These are phyloP conservation scores for Pachysandra terminalis DNA, from an alignment of 164 flowering plant genomes.

Conservation along the genomic window DNA sequence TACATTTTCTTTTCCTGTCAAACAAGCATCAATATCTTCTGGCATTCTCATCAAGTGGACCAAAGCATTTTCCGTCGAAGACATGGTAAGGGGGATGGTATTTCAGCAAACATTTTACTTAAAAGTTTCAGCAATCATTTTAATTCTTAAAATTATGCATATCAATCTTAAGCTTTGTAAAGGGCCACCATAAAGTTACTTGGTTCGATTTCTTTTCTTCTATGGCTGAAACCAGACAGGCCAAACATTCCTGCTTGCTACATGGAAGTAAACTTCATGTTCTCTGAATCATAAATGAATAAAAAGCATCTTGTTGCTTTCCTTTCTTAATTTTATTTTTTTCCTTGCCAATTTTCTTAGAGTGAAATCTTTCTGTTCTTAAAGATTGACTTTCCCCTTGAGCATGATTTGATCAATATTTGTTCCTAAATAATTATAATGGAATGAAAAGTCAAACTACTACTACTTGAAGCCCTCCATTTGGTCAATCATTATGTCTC, in stretches of 20 bases:
- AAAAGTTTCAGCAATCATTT: no score
- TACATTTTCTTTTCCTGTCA: slow-evolving; percentile 92
- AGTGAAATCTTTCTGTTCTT: no score
- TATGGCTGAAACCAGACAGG: not conserved
- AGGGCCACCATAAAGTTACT: not conserved
- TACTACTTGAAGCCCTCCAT: no score
- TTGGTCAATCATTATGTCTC: no score
- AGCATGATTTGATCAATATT: no score
- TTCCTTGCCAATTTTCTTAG: not conserved
- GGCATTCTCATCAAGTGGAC: slow-evolving; percentile 88
- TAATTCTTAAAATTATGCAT: no score
- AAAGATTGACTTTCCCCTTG: no score
- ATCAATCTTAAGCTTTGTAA: not conserved
- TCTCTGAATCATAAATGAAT: not conserved
- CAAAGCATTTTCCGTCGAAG: slow-evolving; percentile 72
- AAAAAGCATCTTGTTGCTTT: not conserved
- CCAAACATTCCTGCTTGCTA: not conserved
- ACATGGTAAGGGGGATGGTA: slow-evolving; percentile 53
- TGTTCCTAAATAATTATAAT: no score
- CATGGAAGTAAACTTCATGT: not conserved
- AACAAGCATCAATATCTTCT: slow-evolving; percentile 65
- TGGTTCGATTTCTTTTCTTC: not conserved
- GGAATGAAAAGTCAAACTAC: no score
- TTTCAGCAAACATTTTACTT: not conserved
- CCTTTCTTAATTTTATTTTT: not conserved